Evolutionary conservation across 2,329 filamentous ascomycete genomes (phyloP).

Genomic region (Zasmidium angulare): DNA sequence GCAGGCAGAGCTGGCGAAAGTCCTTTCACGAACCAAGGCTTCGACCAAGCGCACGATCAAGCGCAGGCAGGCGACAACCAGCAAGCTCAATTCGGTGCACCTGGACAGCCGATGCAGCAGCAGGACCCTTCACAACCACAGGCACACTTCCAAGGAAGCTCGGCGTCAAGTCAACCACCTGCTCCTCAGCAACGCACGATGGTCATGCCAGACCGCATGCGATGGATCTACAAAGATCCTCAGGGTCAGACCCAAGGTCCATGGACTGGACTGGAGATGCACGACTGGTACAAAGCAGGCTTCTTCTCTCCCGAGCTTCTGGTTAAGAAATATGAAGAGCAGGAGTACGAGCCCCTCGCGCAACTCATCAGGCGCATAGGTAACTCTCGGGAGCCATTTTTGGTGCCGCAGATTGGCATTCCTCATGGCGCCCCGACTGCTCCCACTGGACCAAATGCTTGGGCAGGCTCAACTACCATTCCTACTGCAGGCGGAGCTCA

Average conservation of each 20-base stretch:
- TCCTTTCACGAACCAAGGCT: constrained; percentile 44
- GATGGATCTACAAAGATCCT: constrained; percentile 97
- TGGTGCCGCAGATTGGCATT: constrained; percentile 95
- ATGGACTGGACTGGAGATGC: constrained; percentile 97
- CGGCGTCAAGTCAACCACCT: constrained; percentile 67
- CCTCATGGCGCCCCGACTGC: constrained; percentile 74
- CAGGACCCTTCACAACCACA: constrained; percentile 18
- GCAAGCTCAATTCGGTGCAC: constrained; percentile 17
- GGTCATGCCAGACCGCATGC: constrained; percentile 99
- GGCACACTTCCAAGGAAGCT: constrained; percentile 41
- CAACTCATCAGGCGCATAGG: constrained; percentile 94
- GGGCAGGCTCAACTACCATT: constrained; percentile 37
- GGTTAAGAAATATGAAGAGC: constrained; percentile 91
- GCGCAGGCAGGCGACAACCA: constrained; percentile 14
- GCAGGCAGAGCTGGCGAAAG: constrained; percentile 54
- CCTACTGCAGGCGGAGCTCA: constrained; percentile 44
- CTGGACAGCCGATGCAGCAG: constrained; percentile 21
- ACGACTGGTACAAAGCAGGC: constrained; percentile 98
- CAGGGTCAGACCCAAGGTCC: constrained; percentile 90
- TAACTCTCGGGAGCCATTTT: constrained; percentile 94
- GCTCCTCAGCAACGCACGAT: constrained; percentile 75
- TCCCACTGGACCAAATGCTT: constrained; percentile 44
- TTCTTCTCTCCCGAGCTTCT: constrained; percentile 95
- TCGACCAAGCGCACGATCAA: constrained; percentile 15
- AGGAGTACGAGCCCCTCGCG: constrained; percentile 90